phyloP scores from a whole-genome alignment of 1,284 basidiomycete species.

The Ustilago sp. region DNA sequence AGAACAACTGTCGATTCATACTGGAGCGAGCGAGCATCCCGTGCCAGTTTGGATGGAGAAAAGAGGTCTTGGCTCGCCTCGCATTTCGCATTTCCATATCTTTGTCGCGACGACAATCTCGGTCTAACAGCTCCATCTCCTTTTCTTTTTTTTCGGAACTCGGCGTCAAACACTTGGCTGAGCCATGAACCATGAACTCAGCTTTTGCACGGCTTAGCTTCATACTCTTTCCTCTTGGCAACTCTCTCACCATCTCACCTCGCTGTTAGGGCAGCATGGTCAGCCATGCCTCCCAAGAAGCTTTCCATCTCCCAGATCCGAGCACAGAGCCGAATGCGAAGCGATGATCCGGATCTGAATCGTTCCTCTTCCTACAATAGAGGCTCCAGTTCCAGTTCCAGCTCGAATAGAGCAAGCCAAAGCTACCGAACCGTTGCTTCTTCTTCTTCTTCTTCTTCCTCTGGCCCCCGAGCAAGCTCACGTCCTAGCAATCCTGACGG shows the following conservation, averaged over 20 bases:
- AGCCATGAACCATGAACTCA: constrained; percentile 6
- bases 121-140: constrained; percentile 7
- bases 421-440: constrained; percentile 20
- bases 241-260: neutral
- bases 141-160: constrained; percentile 4
- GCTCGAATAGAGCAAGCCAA: constrained; percentile 19
- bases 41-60: constrained; percentile 39
- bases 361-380: constrained; percentile 15
- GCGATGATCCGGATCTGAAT: constrained; percentile 44
- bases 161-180: neutral
- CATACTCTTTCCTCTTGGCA: neutral
- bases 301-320: constrained; percentile 37
- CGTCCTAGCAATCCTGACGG: neutral
- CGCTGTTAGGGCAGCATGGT: too few species aligned
- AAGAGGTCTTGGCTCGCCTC: neutral
- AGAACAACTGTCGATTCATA: neutral
- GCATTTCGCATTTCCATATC: neutral
- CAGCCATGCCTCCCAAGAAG: constrained; percentile 38
- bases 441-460: constrained; percentile 2
- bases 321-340: constrained; percentile 28
- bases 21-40: constrained; percentile 46
- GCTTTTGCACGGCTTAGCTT: neutral
- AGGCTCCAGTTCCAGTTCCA: neutral
- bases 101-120: neutral
- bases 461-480: neutral